Evolutionary conservation across 352 stramenopile species (phyloP), one percentile per base, ranked within the genome.

Genomic region (Phytopythium cucurbitacearum): DNA sequence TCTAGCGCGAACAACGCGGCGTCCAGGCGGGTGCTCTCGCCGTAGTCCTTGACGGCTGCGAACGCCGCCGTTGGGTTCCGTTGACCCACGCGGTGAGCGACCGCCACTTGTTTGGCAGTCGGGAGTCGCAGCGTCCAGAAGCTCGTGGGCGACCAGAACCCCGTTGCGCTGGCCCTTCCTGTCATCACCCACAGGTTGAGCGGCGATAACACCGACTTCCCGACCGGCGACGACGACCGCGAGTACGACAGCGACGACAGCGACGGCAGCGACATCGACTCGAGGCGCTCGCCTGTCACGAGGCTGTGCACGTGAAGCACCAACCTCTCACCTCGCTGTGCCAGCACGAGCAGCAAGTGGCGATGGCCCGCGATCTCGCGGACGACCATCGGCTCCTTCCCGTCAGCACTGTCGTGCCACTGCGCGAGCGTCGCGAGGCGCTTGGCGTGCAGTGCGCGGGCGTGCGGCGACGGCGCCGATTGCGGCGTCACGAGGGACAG

Each of bases 81-180:
- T 15, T 48, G 51, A 16, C 8, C 5, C 4, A 32, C 34, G 11
- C 48, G 37, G 7, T 57, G 56, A 15, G 51, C 36, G 13, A 38
- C 49, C 3, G 64, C 73, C 12, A 92, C 56, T 11, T 68, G 44
- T 40, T 73, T 87, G 43, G 76, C 76, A 9, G 61, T 57, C 15
- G 85, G 80, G 7, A 76, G 51, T 13, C 67, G 72, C 5, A 94
- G 70, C 38, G 77, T 76, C 78, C 83, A 94, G 40, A 91, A 89
- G 38, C 77, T 76, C 37, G 56, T 16, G 8, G 60, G 47, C 45
- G 59, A 52, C 73, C 71, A 89, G 21, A 95, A 46, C 13, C 80
- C 85, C 2, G 86, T 67, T 3, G 68, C 66, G 16, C 68, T 89
- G 10, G 78, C 76, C 49, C 59, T 63, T 0, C 73, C 68, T 7